phyloP scores from a whole-genome alignment of 139 green algal genomes.

The Microglena sp. region DNA sequence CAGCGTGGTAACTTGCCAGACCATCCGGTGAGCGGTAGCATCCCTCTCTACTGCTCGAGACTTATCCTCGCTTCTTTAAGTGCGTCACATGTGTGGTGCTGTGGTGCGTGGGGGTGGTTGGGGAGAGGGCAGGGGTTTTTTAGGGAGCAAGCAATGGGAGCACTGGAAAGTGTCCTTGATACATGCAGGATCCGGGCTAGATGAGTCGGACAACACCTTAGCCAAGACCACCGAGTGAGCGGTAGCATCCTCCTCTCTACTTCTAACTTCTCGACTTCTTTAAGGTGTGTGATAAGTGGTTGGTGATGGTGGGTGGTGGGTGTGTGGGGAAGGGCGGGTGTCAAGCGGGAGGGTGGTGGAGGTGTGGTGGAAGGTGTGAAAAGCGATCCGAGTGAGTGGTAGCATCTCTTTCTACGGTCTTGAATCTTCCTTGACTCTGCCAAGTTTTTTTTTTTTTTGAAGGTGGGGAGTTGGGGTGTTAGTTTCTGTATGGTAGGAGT shows the following conservation, averaged over 20 bases:
- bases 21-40: not conserved
- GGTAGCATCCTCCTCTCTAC: not conserved
- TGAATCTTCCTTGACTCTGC: not conserved
- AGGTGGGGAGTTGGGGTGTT: not conserved
- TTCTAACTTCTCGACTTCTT: not conserved
- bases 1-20: not conserved
- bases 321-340: not conserved
- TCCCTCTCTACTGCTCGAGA: too few relatives aligned
- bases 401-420: constrained; percentile 36
- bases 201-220: too few relatives aligned
- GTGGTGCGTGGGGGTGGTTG: too few relatives aligned
- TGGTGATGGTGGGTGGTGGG: not conserved
- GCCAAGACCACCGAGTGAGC: not conserved
- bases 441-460: not conserved
- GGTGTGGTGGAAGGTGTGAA: constrained; percentile 71
- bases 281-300: not conserved
- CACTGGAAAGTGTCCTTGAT: constrained; percentile 5
- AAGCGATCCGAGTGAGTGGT: constrained; percentile 67
- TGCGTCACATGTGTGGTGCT: too few relatives aligned
- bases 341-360: constrained; percentile 14
- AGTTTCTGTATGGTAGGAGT: not conserved
- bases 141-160: too few relatives aligned
- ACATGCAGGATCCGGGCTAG: not conserved
- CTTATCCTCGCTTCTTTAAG: too few relatives aligned
- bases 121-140: too few relatives aligned